A percentile compares a stretch with the other conserved stretches of the same genome.
phyloP scores from a whole-genome alignment of 768 basidiomycete species.

The Nevesoporus exiguus region DNA sequence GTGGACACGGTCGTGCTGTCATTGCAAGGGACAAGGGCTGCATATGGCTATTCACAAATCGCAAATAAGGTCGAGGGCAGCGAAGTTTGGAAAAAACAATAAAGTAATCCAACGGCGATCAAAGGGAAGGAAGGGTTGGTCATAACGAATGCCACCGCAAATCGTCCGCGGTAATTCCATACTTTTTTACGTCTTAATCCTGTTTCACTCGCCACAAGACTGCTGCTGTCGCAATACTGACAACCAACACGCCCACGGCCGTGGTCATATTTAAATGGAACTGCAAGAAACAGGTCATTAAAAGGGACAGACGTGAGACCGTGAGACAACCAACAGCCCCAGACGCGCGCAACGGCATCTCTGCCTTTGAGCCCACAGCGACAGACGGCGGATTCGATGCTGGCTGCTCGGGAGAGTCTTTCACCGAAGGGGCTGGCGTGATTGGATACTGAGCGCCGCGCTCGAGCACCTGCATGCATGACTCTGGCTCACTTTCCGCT shows the following conservation, averaged over 20 bases:
- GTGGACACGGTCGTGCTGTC: slow-evolving; percentile 11
- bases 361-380: slow-evolving; percentile 14
- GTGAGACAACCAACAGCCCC: slow-evolving; percentile 30
- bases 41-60: slow-evolving; percentile 27
- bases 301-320: slow-evolving; percentile 2
- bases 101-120: slow-evolving; percentile 27
- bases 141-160: slow-evolving; percentile 15
- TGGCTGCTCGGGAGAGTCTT: slow-evolving; percentile 28
- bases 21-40: slow-evolving; percentile 16
- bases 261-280: slow-evolving; percentile 38
- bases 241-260: slow-evolving; percentile 60
- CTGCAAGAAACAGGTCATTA: slow-evolving; percentile 27
- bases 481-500: slow-evolving; percentile 30
- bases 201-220: slow-evolving; percentile 69
- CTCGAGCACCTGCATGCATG: slow-evolving; percentile 16
- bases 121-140: slow-evolving; percentile 3
- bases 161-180: slow-evolving; percentile 17
- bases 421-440: slow-evolving; percentile 31
- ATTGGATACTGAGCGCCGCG: slow-evolving; percentile 26
- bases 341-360: slow-evolving; percentile 18
- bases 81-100: slow-evolving; percentile 18
- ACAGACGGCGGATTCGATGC: slow-evolving; percentile 8
- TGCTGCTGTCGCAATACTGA: slow-evolving; percentile 67
- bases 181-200: slow-evolving; percentile 25
- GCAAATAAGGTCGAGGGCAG: slow-evolving; percentile 19